Conservation (phyloP, 202 grass and related monocot genomes). For the Musa balbisiana region DNA sequence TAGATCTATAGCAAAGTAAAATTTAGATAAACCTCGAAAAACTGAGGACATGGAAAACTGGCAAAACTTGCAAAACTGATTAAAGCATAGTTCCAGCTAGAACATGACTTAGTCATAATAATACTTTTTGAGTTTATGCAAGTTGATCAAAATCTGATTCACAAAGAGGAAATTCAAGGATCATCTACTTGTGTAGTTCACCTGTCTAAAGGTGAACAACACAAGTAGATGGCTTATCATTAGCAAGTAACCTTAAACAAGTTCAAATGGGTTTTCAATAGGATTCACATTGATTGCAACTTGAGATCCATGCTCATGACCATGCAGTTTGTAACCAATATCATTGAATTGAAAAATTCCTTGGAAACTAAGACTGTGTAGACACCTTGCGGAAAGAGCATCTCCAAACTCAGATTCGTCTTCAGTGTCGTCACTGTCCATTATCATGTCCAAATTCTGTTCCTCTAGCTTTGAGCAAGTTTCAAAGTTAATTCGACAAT, state of each 20-base stretch:
- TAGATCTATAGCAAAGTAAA: neutral
- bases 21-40: neutral
- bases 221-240: neutral
- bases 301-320: neutral
- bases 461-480: constrained; percentile 78
- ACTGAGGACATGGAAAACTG: neutral
- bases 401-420: constrained; percentile 55
- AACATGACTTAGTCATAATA: neutral
- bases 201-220: neutral
- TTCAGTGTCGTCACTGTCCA: constrained; percentile 53
- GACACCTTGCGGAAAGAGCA: constrained; percentile 80
- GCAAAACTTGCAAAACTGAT: neutral
- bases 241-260: neutral
- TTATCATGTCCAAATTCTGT: constrained; percentile 36
- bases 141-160: neutral
- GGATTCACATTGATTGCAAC: neutral
- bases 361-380: neutral
- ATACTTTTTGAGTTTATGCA: neutral
- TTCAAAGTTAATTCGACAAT: constrained; percentile 51
- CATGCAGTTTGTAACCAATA: neutral
- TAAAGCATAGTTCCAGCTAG: neutral
- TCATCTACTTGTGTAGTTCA: neutral
- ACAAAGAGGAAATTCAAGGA: neutral
- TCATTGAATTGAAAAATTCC: neutral
- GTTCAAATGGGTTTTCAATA: neutral